Percentiles rank a stretch among this genome's conserved stretches.
Evolutionary conservation across 2,329 filamentous ascomycete genomes (phyloP).

Genomic region (Blumeria hordei): DNA sequence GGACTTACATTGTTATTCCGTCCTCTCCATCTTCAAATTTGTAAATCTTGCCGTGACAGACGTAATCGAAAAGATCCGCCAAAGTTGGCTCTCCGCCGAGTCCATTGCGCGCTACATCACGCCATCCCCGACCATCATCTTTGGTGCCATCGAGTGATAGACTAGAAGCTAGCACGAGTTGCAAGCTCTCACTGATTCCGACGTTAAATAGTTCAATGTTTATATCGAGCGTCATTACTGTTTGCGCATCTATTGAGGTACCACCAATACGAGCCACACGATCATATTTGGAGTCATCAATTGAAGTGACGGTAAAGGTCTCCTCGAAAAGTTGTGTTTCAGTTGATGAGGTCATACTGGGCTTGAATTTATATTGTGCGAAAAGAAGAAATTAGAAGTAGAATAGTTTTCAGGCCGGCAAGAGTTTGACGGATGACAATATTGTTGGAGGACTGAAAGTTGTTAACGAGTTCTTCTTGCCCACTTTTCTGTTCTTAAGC

Average conservation of each 20-base stretch:
- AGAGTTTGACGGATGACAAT: too few species aligned
- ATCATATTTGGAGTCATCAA: slow-evolving; percentile 81
- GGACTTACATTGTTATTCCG: slow-evolving; percentile 61
- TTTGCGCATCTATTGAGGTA: slow-evolving; percentile 49
- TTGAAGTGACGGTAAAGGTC: slow-evolving; percentile 55
- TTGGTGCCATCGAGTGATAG: slow-evolving; percentile 68
- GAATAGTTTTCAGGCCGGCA: too few species aligned
- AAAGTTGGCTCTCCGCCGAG: slow-evolving; percentile 30
- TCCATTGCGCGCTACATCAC: slow-evolving; percentile 37
- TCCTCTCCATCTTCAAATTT: slow-evolving; percentile 61
- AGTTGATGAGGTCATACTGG: slow-evolving; percentile 28
- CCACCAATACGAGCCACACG: slow-evolving; percentile 70
- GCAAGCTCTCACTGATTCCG: slow-evolving; percentile 47
- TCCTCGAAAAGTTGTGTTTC: slow-evolving; percentile 91
- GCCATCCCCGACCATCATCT: slow-evolving; percentile 58
- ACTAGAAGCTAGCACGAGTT: slow-evolving; percentile 63
- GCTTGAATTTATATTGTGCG: too few species aligned
- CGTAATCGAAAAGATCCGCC: slow-evolving; percentile 68
- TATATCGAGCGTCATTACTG: slow-evolving; percentile 67
- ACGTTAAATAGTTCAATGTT: slow-evolving; percentile 82
- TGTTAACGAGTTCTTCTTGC: too few species aligned
- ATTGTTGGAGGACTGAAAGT: too few species aligned
- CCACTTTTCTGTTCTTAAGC: too few species aligned
- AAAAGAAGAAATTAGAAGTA: too few species aligned
- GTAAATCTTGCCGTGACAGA: slow-evolving; percentile 74